Base-by-base conservation (phyloP, 202 grass and related monocot genomes). In the Musa balbisiana region DNA sequence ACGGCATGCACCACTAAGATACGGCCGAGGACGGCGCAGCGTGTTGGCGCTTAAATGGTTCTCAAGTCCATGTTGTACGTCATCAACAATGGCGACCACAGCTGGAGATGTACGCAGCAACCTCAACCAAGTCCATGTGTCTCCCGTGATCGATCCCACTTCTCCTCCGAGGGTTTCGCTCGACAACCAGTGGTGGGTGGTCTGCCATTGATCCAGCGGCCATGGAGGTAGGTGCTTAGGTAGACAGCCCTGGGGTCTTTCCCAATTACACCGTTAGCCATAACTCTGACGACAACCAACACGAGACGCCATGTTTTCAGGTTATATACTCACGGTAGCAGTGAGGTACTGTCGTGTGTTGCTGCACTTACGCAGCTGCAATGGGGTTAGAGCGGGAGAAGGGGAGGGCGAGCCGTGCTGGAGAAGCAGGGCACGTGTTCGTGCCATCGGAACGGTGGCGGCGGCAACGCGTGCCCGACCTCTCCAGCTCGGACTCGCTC, bases 391-490 rank as follows among this genome's bases (percentile, higher is more conserved):
- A 64, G 62, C 0, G 17, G 56, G 15, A 60, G 63, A 12, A 65
- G 62, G 63, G 63, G 13, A 9, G 23, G 21, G 63, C 22, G 63
- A 65, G 23, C 63, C 11, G 63, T 26, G 63, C 23, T 65, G 63
- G 63, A 65, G 63, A 65, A 65, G 63, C 63, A 27, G 63, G 63
- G 63, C 63, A 65, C 63, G 63, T 27, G 63, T 65, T 65, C 63
- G 9, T 65, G 22, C 63, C 63, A 65, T 11, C 23, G 10, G 12
- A 3, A n/a, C 17, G 17, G 3, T 19, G 58, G n/a, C n/a, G 8
- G 63, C 12, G 63, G 63, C 22, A 43, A 43, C 33, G 33, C 33
- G 33, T 43, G 33, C 33, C 33, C 5, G 33, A 4, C 33, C 0
- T 43, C 33, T 43, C 33, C 33, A 43, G 33, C 33, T 43, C 33